Base-by-base conservation (phyloP, 495 filamentous ascomycete genomes). In the Daldinia concentrica region DNA sequence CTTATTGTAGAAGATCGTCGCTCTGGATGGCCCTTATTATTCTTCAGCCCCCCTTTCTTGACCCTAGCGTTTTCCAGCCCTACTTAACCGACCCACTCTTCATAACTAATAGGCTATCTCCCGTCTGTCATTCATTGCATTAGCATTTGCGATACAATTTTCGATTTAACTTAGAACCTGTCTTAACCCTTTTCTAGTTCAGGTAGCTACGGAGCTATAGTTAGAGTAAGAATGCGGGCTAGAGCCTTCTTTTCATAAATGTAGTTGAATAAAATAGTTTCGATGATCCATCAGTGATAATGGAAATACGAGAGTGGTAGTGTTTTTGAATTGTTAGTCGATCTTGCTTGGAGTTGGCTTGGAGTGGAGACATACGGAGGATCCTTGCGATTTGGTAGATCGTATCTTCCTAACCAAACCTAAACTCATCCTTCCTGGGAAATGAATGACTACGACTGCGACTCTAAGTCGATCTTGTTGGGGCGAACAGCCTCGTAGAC, bases 91-190 rank as follows among this genome's bases (percentile, higher is more conserved):
- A 48, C 17, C 43, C 43, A 48, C 19, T 48, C 43, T 22, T 22
- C 43, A 22, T 22, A 48, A 24, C 43, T 48, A 48, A 48, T 48
- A 48, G 43, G 7, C 43, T 48, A 48, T 48, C 43, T 48, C 19
- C 17, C 43, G 9, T 11, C 43, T 48, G 43, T 22, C 17, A 24
- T 22, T 19, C 2, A 12, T 24, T 19, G n/a, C 8, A 24, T 7
- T 3, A 2, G 43, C 43, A 22, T 24, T 4, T 8, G 43, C 19
- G 43, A 19, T 48, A 48, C 19, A 48, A 11, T 4, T 48, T 19
- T 24, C 9, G 17, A 11, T 48, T 24, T 8, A 22, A 9, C 6
- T 48, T 22, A 11, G 17, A 48, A 5, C 6, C 3, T 19, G 7
- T 3, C 17, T 48, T 48, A 2, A 7, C 17, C 17, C 9, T 22